Base-by-base conservation (phyloP, 768 basidiomycete genomes). In the Pleurotus tuber-regium region DNA sequence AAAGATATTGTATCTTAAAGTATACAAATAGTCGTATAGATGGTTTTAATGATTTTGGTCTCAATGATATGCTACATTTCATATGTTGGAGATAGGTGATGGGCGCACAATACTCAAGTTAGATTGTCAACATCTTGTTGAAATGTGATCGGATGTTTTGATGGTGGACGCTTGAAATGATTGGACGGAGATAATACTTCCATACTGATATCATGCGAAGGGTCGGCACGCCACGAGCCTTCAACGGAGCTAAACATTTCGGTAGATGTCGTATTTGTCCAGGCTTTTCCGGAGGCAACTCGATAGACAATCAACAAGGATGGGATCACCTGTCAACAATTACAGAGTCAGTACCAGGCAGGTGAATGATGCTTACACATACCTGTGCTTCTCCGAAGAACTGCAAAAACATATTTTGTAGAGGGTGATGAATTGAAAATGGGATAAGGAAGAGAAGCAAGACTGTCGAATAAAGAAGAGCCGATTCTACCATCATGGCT, bases 401-500 rank as follows among this genome's bases (percentile, higher is more conserved):
- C 21, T 64, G 40, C n/a, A 75, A 57, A 11, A 70, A 61, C 4
- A 69, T 54, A 50, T 71, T 70, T 16, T 60, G 59, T n/a, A 69
- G 6, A 4, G 61, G 48, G 5, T 53, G 60, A 41, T 62, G 50
- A 1, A 58, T 21, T 1, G 59, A 63, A 35, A 62, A 68, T 1
- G 63, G 46, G 9, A 71, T 26, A 25, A 74, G 54, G 53, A 70
- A 72, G 12, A 70, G 36, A 10, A 70, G 24, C 7, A 57, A 59
- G 21, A 64, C 50, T 1, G 54, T 33, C 0, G 64, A 42, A 46
- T 70, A 70, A 11, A 65, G 38, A 1, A 63, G 53, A 1, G 71
- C 67, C 8, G 66, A 69, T 47, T 75, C 71, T 31, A 74, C 53
- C n/a, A 72, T 46, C 64, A 73, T 70, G 18, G 60, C 51, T 1